These are phyloP conservation scores for Erythrobasidium hasegawianum DNA, from an alignment of 1,284 basidiomycete genomes.

Conservation along the genomic window DNA sequence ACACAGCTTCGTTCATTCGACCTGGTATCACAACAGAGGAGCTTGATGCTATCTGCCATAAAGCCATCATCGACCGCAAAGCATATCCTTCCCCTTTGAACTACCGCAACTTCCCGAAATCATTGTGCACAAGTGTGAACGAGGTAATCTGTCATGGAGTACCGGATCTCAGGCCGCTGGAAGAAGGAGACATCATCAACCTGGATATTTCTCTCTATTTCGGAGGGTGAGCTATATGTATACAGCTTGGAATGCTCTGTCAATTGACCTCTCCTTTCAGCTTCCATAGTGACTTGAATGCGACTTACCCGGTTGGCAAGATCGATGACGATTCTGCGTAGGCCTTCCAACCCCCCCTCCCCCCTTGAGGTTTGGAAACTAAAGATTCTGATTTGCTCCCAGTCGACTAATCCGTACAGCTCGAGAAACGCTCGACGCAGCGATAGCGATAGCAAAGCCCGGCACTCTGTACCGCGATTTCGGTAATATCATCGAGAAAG, in stretches of 20 bases:
- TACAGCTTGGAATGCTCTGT: constrained; percentile 50
- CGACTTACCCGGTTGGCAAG: constrained; percentile 62
- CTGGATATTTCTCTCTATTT: constrained; percentile 67
- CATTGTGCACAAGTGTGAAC: constrained; percentile 92
- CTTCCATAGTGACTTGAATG: constrained; percentile 87
- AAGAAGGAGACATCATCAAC: constrained; percentile 90
- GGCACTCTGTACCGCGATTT: constrained; percentile 52
- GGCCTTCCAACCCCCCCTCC: neutral
- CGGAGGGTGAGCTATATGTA: constrained; percentile 52
- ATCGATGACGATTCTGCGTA: constrained; percentile 70
- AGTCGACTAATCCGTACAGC: constrained; percentile 66
- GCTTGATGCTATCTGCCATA: constrained; percentile 91
- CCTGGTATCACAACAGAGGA: constrained; percentile 95
- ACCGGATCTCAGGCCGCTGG: constrained; percentile 77
- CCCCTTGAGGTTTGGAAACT: too few species aligned
- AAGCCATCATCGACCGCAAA: constrained; percentile 83
- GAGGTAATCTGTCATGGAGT: constrained; percentile 94
- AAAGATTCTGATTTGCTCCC: too few species aligned
- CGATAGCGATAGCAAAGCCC: constrained; percentile 54
- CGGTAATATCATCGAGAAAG: constrained; percentile 62
- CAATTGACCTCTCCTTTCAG: constrained; percentile 46
- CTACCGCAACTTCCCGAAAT: constrained; percentile 91
- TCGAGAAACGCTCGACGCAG: constrained; percentile 73
- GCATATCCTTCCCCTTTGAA: constrained; percentile 92
- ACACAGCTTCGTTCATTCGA: constrained; percentile 74